phyloP scores from a whole-genome alignment of 2,329 filamentous ascomycete species.

The Apiospora aurea region DNA sequence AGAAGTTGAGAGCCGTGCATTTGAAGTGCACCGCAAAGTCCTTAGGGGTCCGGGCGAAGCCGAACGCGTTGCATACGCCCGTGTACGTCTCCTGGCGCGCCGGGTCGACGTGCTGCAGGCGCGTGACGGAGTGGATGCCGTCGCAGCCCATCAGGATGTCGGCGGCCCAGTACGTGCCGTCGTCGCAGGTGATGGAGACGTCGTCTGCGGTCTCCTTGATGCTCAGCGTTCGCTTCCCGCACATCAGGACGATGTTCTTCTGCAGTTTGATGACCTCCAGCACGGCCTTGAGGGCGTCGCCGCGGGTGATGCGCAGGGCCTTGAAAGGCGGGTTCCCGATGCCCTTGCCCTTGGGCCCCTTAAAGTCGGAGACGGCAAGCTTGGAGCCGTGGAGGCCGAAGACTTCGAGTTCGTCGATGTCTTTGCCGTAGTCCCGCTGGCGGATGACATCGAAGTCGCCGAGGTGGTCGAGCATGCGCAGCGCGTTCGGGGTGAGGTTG shows the following conservation, averaged over 20 bases:
- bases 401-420: constrained; percentile 27
- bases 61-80: constrained; percentile 27
- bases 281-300: constrained; percentile 27
- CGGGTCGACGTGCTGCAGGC: constrained; percentile 26
- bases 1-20: constrained; percentile 28
- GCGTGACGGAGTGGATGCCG: constrained; percentile 26
- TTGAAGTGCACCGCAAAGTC: constrained; percentile 26
- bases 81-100: constrained; percentile 26
- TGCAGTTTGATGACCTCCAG: constrained; percentile 23
- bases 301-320: constrained; percentile 26
- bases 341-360: constrained; percentile 24
- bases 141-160: constrained; percentile 28
- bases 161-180: background rate
- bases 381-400: constrained; percentile 26
- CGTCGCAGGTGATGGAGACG: constrained; percentile 23
- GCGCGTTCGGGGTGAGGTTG: constrained; percentile 27
- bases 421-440: constrained; percentile 23
- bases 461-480: constrained; percentile 26
- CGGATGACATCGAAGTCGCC: constrained; percentile 24
- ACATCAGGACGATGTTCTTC: constrained; percentile 23
- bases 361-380: constrained; percentile 27
- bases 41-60: constrained; percentile 8
- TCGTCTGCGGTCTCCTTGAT: constrained; percentile 24
- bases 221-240: constrained; percentile 24
- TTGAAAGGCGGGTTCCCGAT: constrained; percentile 26